Conservation (phyloP, 2,329 filamentous ascomycete genomes). For the Fusarium beomiforme region DNA sequence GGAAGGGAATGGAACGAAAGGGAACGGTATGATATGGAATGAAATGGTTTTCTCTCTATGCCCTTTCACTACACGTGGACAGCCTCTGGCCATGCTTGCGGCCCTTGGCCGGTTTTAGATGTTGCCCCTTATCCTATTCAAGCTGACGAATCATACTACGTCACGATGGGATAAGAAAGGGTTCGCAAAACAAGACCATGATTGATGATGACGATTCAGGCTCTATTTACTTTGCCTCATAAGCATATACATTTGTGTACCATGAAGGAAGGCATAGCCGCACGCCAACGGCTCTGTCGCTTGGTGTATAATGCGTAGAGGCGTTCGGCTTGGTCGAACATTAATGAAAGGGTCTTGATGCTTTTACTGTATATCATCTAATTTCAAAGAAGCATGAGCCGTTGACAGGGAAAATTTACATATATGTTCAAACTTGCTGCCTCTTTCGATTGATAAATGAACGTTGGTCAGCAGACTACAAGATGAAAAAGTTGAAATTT, state of each 20-base stretch:
- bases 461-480: background rate
- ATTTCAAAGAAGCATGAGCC: conserved; percentile 39
- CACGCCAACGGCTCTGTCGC: conserved; percentile 14
- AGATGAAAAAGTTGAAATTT: background rate
- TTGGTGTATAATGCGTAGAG: conserved; percentile 26
- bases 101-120: conserved; percentile 37
- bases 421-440: conserved; percentile 30
- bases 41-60: conserved; percentile 14
- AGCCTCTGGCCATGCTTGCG: conserved; percentile 33
- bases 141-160: conserved; percentile 11
- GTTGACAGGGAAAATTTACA: conserved; percentile 40
- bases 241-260: conserved; percentile 23
- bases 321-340: conserved; percentile 29
- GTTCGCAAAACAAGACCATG: conserved; percentile 30
- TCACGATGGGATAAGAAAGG: conserved; percentile 19
- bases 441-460: background rate
- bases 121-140: conserved; percentile 4
- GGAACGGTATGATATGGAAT: conserved; percentile 5
- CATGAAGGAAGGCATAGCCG: conserved; percentile 9
- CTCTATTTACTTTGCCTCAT: conserved; percentile 10
- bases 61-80: conserved; percentile 18
- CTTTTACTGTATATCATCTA: conserved; percentile 45
- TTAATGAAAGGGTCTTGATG: conserved; percentile 35
- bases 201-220: conserved; percentile 31
- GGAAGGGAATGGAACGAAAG: conserved; percentile 1